phyloP scores from a whole-genome alignment of 257 asterid genomes.

The Ajuga chamaepitys region DNA sequence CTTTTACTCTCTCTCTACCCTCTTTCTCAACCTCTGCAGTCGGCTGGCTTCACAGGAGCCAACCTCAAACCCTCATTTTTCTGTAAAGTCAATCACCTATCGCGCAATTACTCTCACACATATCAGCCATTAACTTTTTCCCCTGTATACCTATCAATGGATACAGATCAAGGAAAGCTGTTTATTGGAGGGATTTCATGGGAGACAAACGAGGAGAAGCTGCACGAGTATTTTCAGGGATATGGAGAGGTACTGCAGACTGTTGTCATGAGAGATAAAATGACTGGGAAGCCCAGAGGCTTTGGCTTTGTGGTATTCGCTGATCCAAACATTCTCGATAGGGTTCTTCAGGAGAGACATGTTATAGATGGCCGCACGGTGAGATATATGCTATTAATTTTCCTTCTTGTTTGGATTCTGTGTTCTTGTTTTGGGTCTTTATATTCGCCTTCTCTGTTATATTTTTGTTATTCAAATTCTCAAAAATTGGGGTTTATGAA shows the following conservation, averaged over 20 bases:
- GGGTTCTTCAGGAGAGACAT: slow-evolving; percentile 66
- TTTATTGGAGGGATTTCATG: slow-evolving; percentile 87
- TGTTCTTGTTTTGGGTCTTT: background rate
- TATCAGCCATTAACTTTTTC: background rate
- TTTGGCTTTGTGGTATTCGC: slow-evolving; percentile 72
- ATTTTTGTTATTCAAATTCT: background rate
- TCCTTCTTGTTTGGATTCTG: background rate
- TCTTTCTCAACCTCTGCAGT: background rate
- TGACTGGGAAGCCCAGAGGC: slow-evolving; percentile 68
- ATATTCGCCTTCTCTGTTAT: background rate
- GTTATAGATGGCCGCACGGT: slow-evolving; percentile 78
- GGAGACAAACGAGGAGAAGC: slow-evolving; percentile 71
- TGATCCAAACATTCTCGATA: slow-evolving; percentile 58
- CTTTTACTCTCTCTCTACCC: background rate
- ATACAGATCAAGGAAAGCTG: slow-evolving; percentile 83
- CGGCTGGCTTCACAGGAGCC: background rate
- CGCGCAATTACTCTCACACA: background rate
- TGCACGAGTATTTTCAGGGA: slow-evolving; percentile 55
- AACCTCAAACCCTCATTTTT: slow-evolving; percentile 7
- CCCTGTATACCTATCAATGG: slow-evolving; percentile 29
- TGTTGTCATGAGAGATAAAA: slow-evolving; percentile 65
- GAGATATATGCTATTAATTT: slow-evolving; percentile 13
- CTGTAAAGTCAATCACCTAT: background rate
- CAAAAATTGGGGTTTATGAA: background rate
- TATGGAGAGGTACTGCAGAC: slow-evolving; percentile 77